Conservation (phyloP, 805 yeast genomes). For the Pichia paraexigua region DNA sequence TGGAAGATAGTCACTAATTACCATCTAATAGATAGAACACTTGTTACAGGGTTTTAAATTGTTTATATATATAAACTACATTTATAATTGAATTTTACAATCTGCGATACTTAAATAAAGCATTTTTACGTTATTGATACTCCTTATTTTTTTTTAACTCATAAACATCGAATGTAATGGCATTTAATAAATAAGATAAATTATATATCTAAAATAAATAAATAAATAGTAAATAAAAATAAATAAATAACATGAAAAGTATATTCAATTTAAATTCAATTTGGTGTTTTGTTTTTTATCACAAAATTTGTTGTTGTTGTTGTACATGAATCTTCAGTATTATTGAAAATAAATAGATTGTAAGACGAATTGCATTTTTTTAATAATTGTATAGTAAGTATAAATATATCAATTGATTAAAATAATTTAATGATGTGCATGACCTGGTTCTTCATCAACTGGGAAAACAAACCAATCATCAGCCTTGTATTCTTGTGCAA, state of each 20-base stretch:
- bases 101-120: neutral
- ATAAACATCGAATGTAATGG: constrained; percentile 9
- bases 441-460: constrained; percentile 45
- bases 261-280: neutral
- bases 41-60: neutral
- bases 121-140: neutral
- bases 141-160: neutral
- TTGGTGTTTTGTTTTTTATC: neutral
- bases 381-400: neutral
- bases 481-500: constrained; percentile 37
- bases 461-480: constrained; percentile 81
- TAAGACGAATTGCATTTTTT: neutral
- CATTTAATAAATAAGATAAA: constrained; percentile 7
- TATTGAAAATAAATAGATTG: neutral
- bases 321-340: neutral
- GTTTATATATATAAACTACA: neutral
- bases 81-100: neutral
- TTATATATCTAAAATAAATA: constrained; percentile 5
- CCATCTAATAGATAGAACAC: neutral
- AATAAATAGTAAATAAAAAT: constrained; percentile 3
- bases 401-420: neutral
- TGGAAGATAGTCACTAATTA: neutral
- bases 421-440: constrained; percentile 17
- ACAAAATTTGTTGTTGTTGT: neutral
- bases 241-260: neutral